Evolutionary conservation across 129 eudicot genomes (phyloP).

Genomic region (Sambucus nigra): DNA sequence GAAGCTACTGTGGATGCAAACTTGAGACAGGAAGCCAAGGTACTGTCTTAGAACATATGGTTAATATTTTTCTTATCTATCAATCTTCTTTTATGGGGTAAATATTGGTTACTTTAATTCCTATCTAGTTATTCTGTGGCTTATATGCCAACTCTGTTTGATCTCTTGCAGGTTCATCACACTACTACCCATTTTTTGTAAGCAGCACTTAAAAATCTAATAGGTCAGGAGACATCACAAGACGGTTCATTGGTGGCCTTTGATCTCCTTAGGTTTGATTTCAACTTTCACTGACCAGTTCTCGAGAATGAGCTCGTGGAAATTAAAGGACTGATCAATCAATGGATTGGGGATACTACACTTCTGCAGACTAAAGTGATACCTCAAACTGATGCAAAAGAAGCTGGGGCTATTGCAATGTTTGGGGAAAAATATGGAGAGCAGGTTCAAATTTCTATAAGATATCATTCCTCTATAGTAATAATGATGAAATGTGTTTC

Average conservation of each 20-base stretch:
- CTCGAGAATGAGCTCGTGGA: constrained; percentile 58
- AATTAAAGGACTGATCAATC: constrained; percentile 67
- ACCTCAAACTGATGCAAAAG: constrained; percentile 72
- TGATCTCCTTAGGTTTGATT: constrained; percentile 95
- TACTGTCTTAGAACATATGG: constrained; percentile 11
- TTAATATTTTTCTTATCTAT: no score
- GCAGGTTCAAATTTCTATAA: constrained; percentile 31
- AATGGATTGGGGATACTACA: constrained; percentile 84
- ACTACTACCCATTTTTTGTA: constrained; percentile 96
- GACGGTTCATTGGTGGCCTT: constrained; percentile 98
- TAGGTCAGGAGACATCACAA: constrained; percentile 93
- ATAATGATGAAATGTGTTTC: neutral
- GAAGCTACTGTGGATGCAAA: constrained; percentile 83
- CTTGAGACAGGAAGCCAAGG: constrained; percentile 86
- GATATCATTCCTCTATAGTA: neutral
- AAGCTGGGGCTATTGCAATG: constrained; percentile 96
- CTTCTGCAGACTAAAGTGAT: constrained; percentile 72
- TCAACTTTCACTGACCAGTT: constrained; percentile 80
- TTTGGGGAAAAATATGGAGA: constrained; percentile 98
- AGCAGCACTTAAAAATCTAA: constrained; percentile 78
- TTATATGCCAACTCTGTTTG: neutral
- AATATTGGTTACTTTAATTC: neutral
- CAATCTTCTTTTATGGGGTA: no score
- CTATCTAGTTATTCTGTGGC: neutral
- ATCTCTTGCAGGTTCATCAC: constrained; percentile 63